Base-by-base conservation (phyloP, 495 filamentous ascomycete genomes). In the Parmelia sp. region DNA sequence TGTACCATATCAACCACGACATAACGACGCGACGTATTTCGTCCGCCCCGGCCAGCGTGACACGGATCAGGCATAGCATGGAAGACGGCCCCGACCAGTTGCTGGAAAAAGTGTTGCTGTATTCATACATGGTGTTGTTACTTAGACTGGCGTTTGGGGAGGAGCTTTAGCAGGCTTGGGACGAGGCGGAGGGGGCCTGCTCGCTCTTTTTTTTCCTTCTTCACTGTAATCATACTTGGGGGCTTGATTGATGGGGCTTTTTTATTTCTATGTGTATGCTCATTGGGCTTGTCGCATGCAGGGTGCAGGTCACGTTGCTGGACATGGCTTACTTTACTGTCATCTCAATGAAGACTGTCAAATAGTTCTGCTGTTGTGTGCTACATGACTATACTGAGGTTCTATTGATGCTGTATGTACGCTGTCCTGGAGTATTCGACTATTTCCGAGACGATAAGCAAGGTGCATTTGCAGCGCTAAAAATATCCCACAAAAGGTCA, bases 1-100 rank as follows among this genome's bases (percentile, higher is more conserved):
- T 71, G 69, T 71, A 71, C 57, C 36, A 71, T 71, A 71, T 66
- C 65, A 37, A 63, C 65, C 33, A 71, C 57, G 65, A 68, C 59
- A 60, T 62, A 60, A 69, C 47, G 67, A 69, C 64, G 61, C 64
- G 56, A 69, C 51, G 67, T 63, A 60, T 56, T n/a, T 55, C 23
- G 61, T 63, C 51, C 61, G 53, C 53, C 42, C 23, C 39, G n/a
- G 39, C 51, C 27, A 33, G 61, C 61, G 39, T 57, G 61, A 63
- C 61, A 37, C 39, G 56, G 51, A 57, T 57, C 51, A n/a, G 12
- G 53, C 51, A 42, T 37, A 37, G 56, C 61, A 42, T 56, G 56
- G 49, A 63, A 35, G 37, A 57, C 51, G 53, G 53, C 61, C 57
- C 12, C 57, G n/a, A 14, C 27, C 14, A 45, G 51, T 39, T 57